phyloP scores from a whole-genome alignment of 768 basidiomycete genomes.

The Amanita polypyramis region DNA sequence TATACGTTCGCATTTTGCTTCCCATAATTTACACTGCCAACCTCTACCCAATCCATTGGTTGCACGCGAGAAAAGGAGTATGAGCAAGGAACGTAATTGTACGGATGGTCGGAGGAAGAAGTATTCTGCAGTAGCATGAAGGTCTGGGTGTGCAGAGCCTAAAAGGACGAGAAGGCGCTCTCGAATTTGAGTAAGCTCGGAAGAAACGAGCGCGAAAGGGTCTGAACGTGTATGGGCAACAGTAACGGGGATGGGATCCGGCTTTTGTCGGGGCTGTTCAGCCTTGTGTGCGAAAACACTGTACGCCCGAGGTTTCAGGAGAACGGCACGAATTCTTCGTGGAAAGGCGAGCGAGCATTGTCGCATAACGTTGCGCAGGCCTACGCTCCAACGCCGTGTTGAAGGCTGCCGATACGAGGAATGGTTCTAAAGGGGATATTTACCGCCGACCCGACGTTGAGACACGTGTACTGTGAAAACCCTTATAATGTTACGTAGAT shows the following conservation, averaged over 20 bases:
- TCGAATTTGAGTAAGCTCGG: conserved; percentile 65
- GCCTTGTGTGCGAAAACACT: conserved; percentile 33
- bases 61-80: conserved; percentile 83
- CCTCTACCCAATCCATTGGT: conserved; percentile 78
- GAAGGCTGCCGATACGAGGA: neutral
- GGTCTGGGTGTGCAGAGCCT: conserved; percentile 80
- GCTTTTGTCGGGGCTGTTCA: conserved; percentile 17
- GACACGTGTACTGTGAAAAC: neutral
- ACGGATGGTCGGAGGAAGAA: conserved; percentile 88
- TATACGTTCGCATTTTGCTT: conserved; percentile 45
- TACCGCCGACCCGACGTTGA: neutral
- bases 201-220: conserved; percentile 59
- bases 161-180: conserved; percentile 66
- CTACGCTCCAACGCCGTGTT: neutral
- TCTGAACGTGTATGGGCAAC: conserved; percentile 29
- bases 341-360: conserved; percentile 1
- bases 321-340: neutral
- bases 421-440: neutral
- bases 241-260: conserved; percentile 20
- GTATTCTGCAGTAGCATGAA: conserved; percentile 82
- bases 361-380: conserved; percentile 1
- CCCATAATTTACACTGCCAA: conserved; percentile 54
- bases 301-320: conserved; percentile 17
- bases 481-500: neutral
- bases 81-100: conserved; percentile 82